phyloP scores from a whole-genome alignment of 2,329 filamentous ascomycete genomes.

The Fusarium xylarioides region DNA sequence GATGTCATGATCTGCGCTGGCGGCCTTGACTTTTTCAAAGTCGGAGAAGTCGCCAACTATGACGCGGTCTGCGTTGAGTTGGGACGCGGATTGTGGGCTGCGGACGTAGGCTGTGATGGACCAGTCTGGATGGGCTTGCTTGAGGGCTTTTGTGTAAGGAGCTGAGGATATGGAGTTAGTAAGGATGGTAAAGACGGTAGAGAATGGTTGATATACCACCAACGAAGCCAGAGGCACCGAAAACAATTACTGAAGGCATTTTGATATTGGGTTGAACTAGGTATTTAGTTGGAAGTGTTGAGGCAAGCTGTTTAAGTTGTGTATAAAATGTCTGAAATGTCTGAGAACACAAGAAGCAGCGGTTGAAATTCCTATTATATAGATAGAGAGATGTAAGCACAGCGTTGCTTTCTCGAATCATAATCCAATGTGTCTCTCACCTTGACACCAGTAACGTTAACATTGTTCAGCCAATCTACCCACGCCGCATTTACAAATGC shows the following conservation, averaged over 20 bases:
- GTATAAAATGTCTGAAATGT: background rate
- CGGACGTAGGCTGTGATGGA: slow-evolving; percentile 1
- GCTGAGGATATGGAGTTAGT: background rate
- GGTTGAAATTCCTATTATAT: background rate
- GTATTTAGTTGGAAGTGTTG: background rate
- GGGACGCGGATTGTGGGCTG: background rate
- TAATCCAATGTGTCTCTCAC: background rate
- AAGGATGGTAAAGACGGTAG: fast-evolving
- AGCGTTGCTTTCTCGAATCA: background rate
- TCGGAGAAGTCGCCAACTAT: background rate
- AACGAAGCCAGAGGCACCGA: slow-evolving; percentile 12
- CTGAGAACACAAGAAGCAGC: background rate
- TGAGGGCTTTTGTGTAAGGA: slow-evolving; percentile 3
- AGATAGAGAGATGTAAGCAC: background rate
- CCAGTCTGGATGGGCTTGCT: slow-evolving; percentile 12
- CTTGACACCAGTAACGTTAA: background rate
- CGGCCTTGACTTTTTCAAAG: background rate
- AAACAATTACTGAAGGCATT: slow-evolving; percentile 14
- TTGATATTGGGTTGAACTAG: background rate
- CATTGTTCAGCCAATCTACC: background rate
- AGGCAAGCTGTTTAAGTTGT: fast-evolving
- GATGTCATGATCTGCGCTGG: background rate
- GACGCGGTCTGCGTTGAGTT: background rate
- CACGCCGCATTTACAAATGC: background rate
- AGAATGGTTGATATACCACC: background rate